Evolutionary conservation across 2,329 filamentous ascomycete species (phyloP), one percentile per base, ranked within the genome.

Genomic region (Aspergillus melleus): DNA sequence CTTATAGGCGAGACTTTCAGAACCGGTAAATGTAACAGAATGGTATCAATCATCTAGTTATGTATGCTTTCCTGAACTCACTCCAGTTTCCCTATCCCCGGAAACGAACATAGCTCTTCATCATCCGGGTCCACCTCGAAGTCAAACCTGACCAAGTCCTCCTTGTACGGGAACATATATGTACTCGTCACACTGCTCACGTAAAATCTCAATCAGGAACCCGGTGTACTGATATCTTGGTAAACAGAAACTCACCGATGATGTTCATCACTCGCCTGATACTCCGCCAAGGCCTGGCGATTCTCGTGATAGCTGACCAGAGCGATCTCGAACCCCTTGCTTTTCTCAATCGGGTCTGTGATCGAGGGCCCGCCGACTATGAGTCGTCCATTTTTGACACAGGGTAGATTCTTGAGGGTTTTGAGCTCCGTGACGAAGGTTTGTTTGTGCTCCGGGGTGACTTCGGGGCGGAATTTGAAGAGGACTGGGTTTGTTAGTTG

Each of bases 261-360:
- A 64, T 86, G 83, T 59, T 86, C 82, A 3, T 75, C 71, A 54
- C 81, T 84, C 1, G 80, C 79, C 57, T 85, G 83, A 55, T 86
- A 86, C 50, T 77, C 78, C 1, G 74, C 78, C 58, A 86, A 63
- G 0, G 82, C 83, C 8, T 71, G 71, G 6, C 66, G 69, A 22
- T 82, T 71, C 4, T 77, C 66, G 52, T 85, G 84, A 20, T 80
- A 84, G 72, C 83, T 85, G 42, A 86, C 55, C 0, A 85, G 70
- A 0, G 81, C 79, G 58, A 79, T 80, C 11, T 86, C 75, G 52
- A 79, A 85, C 0, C 83, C 83, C 61, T 85, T 83, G 68, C 82
- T 85, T 19, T 79, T 74, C 36, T 81, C 80, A 9, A 81, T 78
- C 0, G 83, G 83, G 22, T 80, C 74, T 0, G 83, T 85, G 5